A percentile compares a stretch with the other conserved stretches of the same genome.
Conservation (phyloP, 2,329 filamentous ascomycete species). For the Aureobasidium zeae region DNA sequence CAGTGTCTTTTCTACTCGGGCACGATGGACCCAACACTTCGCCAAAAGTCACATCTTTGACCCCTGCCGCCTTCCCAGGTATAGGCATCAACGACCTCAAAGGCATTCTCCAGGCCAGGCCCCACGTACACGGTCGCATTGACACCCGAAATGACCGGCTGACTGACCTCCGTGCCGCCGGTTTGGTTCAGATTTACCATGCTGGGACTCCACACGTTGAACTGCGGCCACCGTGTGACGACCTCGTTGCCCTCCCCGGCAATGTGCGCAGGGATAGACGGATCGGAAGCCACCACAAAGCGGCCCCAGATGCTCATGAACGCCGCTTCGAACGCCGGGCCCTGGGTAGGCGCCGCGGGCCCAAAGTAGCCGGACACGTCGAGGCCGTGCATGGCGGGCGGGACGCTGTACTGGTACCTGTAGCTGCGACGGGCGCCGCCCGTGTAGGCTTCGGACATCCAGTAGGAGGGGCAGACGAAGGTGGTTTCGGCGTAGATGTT, state of each 20-base stretch:
- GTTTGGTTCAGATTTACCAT: slow-evolving; percentile 41
- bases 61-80: slow-evolving; percentile 41
- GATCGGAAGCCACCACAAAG: slow-evolving; percentile 36
- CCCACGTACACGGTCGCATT: slow-evolving; percentile 25
- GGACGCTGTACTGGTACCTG: slow-evolving; percentile 41
- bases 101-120: slow-evolving; percentile 30
- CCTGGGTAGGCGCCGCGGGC: slow-evolving; percentile 8
- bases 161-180: slow-evolving; percentile 27
- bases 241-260: neutral
- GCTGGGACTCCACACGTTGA: slow-evolving; percentile 25
- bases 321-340: slow-evolving; percentile 1
- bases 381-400: slow-evolving; percentile 31
- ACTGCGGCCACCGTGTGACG: slow-evolving; percentile 26
- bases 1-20: slow-evolving; percentile 7
- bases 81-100: slow-evolving; percentile 34
- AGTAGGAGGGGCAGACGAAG: slow-evolving; percentile 48
- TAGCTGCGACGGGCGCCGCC: slow-evolving; percentile 25
- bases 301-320: slow-evolving; percentile 33
- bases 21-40: slow-evolving; percentile 9
- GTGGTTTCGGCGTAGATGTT: slow-evolving; percentile 46
- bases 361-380: slow-evolving; percentile 26
- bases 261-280: slow-evolving; percentile 28
- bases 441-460: slow-evolving; percentile 41
- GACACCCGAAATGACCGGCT: slow-evolving; percentile 11
- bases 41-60: slow-evolving; percentile 37